These are phyloP conservation scores for Globisporangium apiculatum DNA, from an alignment of 352 stramenopile species.

Conservation along the genomic window DNA sequence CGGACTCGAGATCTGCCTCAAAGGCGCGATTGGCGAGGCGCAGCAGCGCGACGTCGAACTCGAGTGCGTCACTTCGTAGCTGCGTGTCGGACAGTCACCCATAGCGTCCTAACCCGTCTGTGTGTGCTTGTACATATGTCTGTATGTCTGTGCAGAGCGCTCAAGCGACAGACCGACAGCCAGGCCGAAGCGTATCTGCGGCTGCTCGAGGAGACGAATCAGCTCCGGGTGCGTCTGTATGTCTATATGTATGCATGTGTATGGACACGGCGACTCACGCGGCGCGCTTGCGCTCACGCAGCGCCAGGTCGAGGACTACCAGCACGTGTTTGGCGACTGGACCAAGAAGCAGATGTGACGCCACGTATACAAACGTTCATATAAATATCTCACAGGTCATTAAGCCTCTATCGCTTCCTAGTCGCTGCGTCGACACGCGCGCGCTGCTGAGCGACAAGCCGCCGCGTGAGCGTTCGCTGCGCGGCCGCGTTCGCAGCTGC, in stretches of 20 bases:
- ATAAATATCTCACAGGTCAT: too few species aligned
- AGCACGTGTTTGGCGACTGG: conserved; percentile 79
- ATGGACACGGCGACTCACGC: neutral
- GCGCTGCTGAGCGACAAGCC: conserved; percentile 9
- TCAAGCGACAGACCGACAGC: conserved; percentile 59
- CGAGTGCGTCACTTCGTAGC: conserved; percentile 28
- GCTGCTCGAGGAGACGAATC: conserved; percentile 66
- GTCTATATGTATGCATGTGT: too few species aligned
- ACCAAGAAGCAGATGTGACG: conserved; percentile 72
- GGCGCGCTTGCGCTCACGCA: conserved; percentile 7
- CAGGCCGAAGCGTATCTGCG: conserved; percentile 68
- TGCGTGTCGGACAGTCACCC: too few species aligned
- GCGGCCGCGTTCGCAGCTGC: conserved; percentile 18
- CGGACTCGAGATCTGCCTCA: conserved; percentile 65
- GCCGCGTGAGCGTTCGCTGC: conserved; percentile 23
- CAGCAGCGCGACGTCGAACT: conserved; percentile 68
- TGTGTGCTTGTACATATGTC: neutral
- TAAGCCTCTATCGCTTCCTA: neutral
- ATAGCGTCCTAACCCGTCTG: neutral
- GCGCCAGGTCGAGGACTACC: conserved; percentile 70
- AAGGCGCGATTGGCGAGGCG: conserved; percentile 53
- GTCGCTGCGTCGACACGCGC: too few species aligned
- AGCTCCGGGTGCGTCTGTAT: conserved; percentile 45
- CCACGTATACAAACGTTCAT: too few species aligned
- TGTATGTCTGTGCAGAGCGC: conserved; percentile 24